A percentile compares a stretch with the other conserved stretches of the same genome.
phyloP scores from a whole-genome alignment of 2,329 filamentous ascomycete species.

The Aspergillus udagawae region DNA sequence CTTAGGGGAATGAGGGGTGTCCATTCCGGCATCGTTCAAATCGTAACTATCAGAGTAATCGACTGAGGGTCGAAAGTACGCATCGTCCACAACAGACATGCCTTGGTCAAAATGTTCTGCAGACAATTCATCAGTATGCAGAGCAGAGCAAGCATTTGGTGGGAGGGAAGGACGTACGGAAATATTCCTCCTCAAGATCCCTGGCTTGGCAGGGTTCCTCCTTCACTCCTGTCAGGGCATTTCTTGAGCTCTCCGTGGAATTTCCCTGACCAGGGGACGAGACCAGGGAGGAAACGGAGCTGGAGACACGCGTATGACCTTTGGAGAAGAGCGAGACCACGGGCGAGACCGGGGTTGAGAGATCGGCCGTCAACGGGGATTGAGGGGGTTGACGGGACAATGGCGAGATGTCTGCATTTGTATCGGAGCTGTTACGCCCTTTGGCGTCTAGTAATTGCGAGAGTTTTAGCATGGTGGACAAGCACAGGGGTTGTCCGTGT shows the following conservation, averaged over 20 bases:
- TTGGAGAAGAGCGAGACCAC: constrained; percentile 38
- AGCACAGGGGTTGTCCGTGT: constrained; percentile 1
- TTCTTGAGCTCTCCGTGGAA: constrained; percentile 54
- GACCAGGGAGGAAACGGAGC: constrained; percentile 71
- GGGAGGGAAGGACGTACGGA: constrained; percentile 59
- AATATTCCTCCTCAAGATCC: constrained; percentile 57
- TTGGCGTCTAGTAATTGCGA: constrained; percentile 32
- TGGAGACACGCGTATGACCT: constrained; percentile 45
- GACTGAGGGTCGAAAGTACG: constrained; percentile 23
- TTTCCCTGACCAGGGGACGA: constrained; percentile 54
- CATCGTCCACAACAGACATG: constrained; percentile 26
- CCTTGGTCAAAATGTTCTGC: constrained; percentile 36
- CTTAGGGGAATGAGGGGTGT: constrained; percentile 52
- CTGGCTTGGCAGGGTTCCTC: constrained; percentile 68
- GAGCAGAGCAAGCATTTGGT: constrained; percentile 7
- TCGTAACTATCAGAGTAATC: constrained; percentile 35
- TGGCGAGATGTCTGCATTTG: constrained; percentile 17
- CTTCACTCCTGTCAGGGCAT: constrained; percentile 72
- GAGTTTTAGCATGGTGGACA: constrained; percentile 31
- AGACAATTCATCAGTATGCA: constrained; percentile 8
- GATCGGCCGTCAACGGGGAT: constrained; percentile 30
- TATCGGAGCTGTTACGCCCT: constrained; percentile 26
- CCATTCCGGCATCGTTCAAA: constrained; percentile 62
- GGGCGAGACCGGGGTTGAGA: constrained; percentile 38
- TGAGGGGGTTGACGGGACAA: constrained; percentile 20